Percentiles rank a stretch among this genome's conserved stretches.
These are phyloP conservation scores for Mucor irregularis DNA, from an alignment of 371 early-diverging fungal species.

Conservation along the genomic window DNA sequence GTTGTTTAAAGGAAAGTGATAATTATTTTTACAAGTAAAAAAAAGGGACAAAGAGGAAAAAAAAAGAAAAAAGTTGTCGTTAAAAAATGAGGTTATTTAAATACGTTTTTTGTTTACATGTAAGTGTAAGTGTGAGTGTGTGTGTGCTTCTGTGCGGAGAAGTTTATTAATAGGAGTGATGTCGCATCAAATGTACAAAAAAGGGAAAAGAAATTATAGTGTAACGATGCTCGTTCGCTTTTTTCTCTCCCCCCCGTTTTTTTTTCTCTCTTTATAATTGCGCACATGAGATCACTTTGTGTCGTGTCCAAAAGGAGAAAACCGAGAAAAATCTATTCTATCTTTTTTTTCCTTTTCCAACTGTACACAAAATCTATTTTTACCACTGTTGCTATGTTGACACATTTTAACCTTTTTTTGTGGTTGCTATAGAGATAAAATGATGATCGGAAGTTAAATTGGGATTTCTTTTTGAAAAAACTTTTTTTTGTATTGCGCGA, in stretches of 20 bases:
- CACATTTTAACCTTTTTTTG: not conserved
- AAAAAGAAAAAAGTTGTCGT: conserved; percentile 2
- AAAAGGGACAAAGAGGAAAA: not conserved
- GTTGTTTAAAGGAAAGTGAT: conserved; percentile 11
- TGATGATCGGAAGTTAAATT: no score
- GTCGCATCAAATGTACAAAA: conserved; percentile 2
- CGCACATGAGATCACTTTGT: conserved; percentile 10
- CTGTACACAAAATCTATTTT: not conserved
- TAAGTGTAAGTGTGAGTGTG: no score
- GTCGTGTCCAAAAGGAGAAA: conserved; percentile 5
- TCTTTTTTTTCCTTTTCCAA: not conserved
- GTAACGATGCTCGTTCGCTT: not conserved
- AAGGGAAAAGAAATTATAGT: not conserved
- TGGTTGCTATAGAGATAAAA: no score
- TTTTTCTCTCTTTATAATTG: not conserved
- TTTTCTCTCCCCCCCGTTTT: not conserved
- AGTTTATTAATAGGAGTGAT: conserved; percentile 18
- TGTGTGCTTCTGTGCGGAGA: no score
- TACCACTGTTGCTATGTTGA: not conserved
- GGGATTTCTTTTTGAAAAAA: no score
- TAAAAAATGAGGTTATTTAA: not conserved
- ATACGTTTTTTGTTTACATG: not conserved
- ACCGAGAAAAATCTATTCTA: conserved; percentile 16
- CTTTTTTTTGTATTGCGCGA: no score
- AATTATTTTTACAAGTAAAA: not conserved